These are phyloP conservation scores for Claviceps cyperi DNA, from an alignment of 2,329 filamentous ascomycete species.

Conservation along the genomic window DNA sequence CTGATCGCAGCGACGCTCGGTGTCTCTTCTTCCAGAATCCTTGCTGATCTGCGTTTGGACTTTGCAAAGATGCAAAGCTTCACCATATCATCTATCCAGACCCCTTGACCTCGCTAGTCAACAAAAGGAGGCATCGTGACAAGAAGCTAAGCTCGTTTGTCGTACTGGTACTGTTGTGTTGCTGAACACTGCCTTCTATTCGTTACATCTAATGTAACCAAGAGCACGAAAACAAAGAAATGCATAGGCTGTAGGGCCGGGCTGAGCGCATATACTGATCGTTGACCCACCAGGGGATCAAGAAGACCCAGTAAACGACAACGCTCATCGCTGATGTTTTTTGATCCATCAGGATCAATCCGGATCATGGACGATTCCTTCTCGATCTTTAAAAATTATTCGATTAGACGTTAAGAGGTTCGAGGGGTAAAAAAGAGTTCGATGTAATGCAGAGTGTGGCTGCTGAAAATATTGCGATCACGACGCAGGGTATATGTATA, in stretches of 20 bases:
- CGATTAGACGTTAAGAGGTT: slow-evolving; percentile 7
- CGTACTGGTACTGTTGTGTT: too few species aligned
- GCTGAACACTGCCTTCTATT: too few species aligned
- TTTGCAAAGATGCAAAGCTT: too few species aligned
- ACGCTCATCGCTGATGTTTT: not conserved
- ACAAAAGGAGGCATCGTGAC: too few species aligned
- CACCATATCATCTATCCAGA: too few species aligned
- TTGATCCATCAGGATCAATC: not conserved
- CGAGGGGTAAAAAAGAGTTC: not conserved
- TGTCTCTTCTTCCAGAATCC: too few species aligned
- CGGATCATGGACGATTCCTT: not conserved
- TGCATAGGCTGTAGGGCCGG: not conserved
- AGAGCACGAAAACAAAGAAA: too few species aligned
- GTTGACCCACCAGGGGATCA: not conserved
- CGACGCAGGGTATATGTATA: slow-evolving; percentile 8
- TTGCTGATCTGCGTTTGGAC: too few species aligned
- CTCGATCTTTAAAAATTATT: slow-evolving; percentile 5
- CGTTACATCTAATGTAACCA: too few species aligned
- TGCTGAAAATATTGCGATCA: slow-evolving; percentile 1
- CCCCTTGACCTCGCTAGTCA: too few species aligned
- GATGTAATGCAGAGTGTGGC: not conserved
- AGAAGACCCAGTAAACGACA: not conserved
- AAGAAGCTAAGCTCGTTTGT: too few species aligned
- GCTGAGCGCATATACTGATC: not conserved
- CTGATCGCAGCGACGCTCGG: too few species aligned